These are phyloP conservation scores for Xylariaceae sp. DNA, from an alignment of 2,329 filamentous ascomycete genomes.

Conservation along the genomic window DNA sequence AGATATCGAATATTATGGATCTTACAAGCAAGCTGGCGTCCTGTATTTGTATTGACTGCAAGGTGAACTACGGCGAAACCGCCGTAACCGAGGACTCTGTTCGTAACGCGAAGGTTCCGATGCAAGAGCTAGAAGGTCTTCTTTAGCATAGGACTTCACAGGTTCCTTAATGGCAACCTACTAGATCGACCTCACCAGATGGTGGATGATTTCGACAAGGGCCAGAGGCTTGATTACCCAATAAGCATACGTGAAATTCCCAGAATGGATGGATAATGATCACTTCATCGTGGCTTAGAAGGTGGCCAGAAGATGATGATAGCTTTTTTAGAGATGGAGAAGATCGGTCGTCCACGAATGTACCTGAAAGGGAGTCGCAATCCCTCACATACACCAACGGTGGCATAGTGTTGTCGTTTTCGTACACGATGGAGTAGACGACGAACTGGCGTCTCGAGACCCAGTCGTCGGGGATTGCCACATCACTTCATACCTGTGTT, in stretches of 20 bases:
- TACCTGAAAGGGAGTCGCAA: conserved; percentile 48
- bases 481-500: no score
- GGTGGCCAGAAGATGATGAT: conserved; percentile 36
- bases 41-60: conserved; percentile 45
- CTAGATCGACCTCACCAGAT: conserved; percentile 33
- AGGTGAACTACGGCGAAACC: conserved; percentile 49
- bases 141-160: conserved; percentile 14
- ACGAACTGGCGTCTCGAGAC: no score
- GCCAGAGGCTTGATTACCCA: conserved; percentile 4
- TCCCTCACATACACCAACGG: conserved; percentile 52
- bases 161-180: conserved; percentile 4
- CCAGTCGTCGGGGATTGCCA: no score
- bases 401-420: no score
- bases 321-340: conserved; percentile 36
- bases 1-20: conserved; percentile 38
- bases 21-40: conserved; percentile 64
- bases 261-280: conserved; percentile 37
- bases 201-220: conserved; percentile 24
- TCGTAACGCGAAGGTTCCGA: conserved; percentile 42
- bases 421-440: no score
- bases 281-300: conserved; percentile 46
- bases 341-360: conserved; percentile 42
- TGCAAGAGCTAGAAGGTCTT: conserved; percentile 37
- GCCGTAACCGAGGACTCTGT: conserved; percentile 48
- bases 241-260: conserved; percentile 32